Evolutionary conservation across 176 grass and related monocot genomes (phyloP), one percentile per base, ranked within the genome.

Genomic region (Oryza officinalis): DNA sequence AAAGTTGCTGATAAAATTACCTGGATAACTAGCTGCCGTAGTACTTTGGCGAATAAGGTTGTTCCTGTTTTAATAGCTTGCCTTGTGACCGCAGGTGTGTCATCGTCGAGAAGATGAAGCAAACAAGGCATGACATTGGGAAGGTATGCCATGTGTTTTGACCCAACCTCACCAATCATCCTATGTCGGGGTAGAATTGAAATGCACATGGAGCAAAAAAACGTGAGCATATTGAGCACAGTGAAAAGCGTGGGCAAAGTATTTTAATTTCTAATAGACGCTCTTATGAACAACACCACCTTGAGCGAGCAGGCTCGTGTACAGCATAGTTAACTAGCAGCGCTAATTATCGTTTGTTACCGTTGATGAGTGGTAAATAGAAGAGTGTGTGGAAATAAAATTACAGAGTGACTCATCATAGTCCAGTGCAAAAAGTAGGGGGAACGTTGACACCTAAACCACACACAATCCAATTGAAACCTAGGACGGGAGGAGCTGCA

Each of bases 1-100:
- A 27, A 4, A 63, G 41, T 18, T 54, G 32, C 20, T 63, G 69
- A 32, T 44, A 54, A 43, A 52, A 50, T 71, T 92, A 91, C 96
- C 96, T 95, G 89, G 69, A 98, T 82, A 73, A 85, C 89, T 71
- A 98, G 80, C 22, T 95, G 87, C 72, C 90, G 76, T 57, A 95
- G 72, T 45, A 98, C 82, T 80, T 81, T 87, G 61, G 72, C 76
- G 82, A 93, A 98, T 66, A 98, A 88, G 65, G 33, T 31, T 43
- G 85, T 95, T 83, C 91, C 92, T 74, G 92, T 95, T 86, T 81
- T 92, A 80, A 98, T 43, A 82, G 96, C 92, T 90, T 98, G 96
- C 41, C 96, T 88, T 54, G 72, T 75, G 2, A 98, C 91, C 32
- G 92, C 92, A 72, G 96, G 91, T 10, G 85, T 88, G 40, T 89